These are phyloP conservation scores for Microsporum ferrugineum DNA, from an alignment of 2,329 filamentous ascomycete genomes.

Conservation along the genomic window DNA sequence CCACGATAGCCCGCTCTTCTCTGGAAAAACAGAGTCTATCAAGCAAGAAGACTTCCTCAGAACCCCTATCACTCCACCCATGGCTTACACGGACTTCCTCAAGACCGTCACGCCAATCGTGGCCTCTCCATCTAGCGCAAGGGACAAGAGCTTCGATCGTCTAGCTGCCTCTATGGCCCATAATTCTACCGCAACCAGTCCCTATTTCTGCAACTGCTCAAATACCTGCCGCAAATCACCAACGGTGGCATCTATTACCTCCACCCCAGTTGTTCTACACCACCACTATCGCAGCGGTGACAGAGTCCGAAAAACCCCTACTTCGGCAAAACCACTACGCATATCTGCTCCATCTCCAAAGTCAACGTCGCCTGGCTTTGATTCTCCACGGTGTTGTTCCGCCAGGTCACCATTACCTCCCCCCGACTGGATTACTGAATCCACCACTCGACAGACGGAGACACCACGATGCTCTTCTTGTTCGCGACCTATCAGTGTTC, in stretches of 20 bases:
- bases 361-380: conserved; percentile 47
- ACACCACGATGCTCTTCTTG: conserved; percentile 46
- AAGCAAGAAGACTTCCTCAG: conserved; percentile 58
- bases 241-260: conserved; percentile 38
- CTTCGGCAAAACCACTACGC: conserved; percentile 50
- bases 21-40: conserved; percentile 49
- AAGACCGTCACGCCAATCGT: conserved; percentile 63
- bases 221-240: conserved; percentile 40
- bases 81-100: conserved; percentile 85
- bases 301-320: conserved; percentile 47
- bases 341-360: conserved; percentile 61
- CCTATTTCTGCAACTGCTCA: conserved; percentile 25
- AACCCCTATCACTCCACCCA: conserved; percentile 83
- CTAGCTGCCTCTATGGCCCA: conserved; percentile 17
- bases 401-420: conserved; percentile 69
- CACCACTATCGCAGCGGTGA: conserved; percentile 26
- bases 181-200: not conserved
- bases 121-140: conserved; percentile 51
- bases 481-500: conserved; percentile 54
- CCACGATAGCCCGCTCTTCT: conserved; percentile 39
- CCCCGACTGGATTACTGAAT: conserved; percentile 63
- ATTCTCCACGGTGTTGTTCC: conserved; percentile 58
- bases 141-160: conserved; percentile 20
- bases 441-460: conserved; percentile 55
- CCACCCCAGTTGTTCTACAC: conserved; percentile 27